These are phyloP conservation scores for Beauveria bassiana DNA, from an alignment of 2,329 filamentous ascomycete species.

Conservation along the genomic window DNA sequence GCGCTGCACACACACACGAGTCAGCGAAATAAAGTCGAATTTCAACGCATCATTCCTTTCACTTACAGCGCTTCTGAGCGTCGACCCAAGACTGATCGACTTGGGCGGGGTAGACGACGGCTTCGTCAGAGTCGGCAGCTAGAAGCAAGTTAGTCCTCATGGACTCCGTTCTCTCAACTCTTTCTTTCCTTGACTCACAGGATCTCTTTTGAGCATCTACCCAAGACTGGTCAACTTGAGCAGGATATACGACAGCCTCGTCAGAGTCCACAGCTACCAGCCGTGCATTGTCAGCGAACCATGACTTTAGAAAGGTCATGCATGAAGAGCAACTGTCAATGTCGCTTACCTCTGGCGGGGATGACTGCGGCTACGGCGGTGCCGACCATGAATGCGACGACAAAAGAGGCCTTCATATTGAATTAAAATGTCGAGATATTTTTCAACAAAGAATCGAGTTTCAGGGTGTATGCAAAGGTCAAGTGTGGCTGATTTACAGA, in stretches of 20 bases:
- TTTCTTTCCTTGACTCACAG: neutral
- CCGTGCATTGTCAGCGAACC: too few relatives aligned
- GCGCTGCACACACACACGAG: neutral
- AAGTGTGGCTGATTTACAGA: too few relatives aligned
- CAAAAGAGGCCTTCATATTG: neutral
- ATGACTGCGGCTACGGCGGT: neutral
- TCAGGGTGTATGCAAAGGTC: too few relatives aligned
- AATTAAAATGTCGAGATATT: neutral
- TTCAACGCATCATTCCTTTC: too few relatives aligned
- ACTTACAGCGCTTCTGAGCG: neutral
- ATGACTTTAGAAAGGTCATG: too few relatives aligned
- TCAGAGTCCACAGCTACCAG: neutral
- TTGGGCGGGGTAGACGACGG: neutral
- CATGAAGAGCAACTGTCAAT: neutral
- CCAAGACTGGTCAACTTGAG: neutral
- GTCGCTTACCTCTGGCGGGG: neutral
- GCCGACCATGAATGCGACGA: neutral
- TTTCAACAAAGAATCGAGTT: neutral
- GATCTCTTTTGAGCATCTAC: neutral
- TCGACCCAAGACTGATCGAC: neutral
- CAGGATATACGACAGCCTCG: neutral
- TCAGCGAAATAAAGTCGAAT: neutral
- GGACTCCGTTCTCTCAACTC: too few relatives aligned
- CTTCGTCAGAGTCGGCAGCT: neutral
- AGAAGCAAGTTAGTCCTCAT: too few relatives aligned